Base-by-base conservation (phyloP, 352 stramenopile genomes). In the Phytophthora idaei region DNA sequence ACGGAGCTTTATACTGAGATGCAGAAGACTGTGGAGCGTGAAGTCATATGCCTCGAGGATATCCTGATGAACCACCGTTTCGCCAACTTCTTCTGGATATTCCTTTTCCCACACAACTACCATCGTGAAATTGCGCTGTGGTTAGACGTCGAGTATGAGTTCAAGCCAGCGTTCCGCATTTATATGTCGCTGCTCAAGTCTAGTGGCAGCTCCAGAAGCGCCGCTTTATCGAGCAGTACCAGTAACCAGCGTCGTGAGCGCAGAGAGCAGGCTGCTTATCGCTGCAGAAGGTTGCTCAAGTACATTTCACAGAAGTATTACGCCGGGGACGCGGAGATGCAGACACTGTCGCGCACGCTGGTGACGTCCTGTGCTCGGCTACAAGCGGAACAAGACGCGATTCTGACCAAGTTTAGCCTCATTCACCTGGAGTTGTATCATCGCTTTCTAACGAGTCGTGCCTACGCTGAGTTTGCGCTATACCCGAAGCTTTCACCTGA, bases 291-390 rank as follows among this genome's bases (percentile, higher is more conserved):
- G 28, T 51, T 95, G 55, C 77, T 95, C 10, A 89, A 85, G 62
- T 95, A 95, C 58, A 93, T 95, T 47, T 91, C 83, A 21, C 80
- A 89, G 46, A 93, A 94, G 64, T 95, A 94, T 53, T 94, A 93
- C 47, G 76, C 85, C 0, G 85, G 85, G 17, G 83, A 94, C 45
- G 61, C 75, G 64, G 88, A 93, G 36, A 92, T 93, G 77, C 79
- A 78, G 34, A 84, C 78, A 4, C 48, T 95, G 41, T 84, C 89
- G 4, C 81, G 80, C 39, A 92, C 85, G 9, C 68, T 95, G 10
- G 77, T 86, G 31, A 87, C 72, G 0, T 85, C 88, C 6, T 90
- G 84, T 56, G 68, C 83, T 8, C 68, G 74, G 27, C 61, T 95
- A 32, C 86, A 94, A 66, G 76, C 81, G 1, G 86, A 95, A 57